These are phyloP conservation scores for Turnera subulata DNA, from an alignment of 345 rosid genomes.

Conservation along the genomic window DNA sequence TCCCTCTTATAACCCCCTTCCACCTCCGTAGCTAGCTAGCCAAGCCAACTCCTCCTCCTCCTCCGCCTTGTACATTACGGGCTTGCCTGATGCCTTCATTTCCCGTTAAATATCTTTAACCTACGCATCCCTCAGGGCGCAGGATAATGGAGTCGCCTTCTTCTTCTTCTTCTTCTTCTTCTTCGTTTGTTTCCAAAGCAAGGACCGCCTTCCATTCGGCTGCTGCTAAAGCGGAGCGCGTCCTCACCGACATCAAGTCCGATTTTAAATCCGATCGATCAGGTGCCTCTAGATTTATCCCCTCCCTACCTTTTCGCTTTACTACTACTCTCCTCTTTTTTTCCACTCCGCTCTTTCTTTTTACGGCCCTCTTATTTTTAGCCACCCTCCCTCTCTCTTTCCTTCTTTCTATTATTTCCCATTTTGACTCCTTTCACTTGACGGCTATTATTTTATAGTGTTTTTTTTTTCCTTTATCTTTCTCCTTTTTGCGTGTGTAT, in stretches of 20 bases:
- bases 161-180: conserved; percentile 77
- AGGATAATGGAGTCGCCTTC: conserved; percentile 65
- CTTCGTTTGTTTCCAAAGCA: conserved; percentile 88
- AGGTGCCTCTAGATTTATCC: conserved; percentile 34
- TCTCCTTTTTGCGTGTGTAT: not conserved
- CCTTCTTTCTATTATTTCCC: not conserved
- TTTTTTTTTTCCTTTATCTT: not conserved
- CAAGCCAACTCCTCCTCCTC: not conserved
- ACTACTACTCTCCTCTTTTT: not conserved
- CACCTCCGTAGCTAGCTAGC: no score
- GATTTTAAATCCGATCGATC: conserved; percentile 73
- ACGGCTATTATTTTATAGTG: not conserved
- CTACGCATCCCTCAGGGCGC: conserved; percentile 31
- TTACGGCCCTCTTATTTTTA: conserved; percentile 1
- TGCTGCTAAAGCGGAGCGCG: conserved; percentile 98
- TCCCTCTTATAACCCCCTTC: no score
- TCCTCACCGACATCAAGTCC: conserved; percentile 47
- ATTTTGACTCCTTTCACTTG: not conserved
- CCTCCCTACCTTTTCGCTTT: not conserved
- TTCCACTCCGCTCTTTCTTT: not conserved
- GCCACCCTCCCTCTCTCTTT: conserved; percentile 13
- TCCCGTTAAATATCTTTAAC: conserved; percentile 11
- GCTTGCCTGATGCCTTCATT: conserved; percentile 6
- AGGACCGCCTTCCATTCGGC: conserved; percentile 91
- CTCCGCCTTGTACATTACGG: not conserved